Percentiles rank a stretch among this genome's conserved stretches.
These are phyloP conservation scores for Ascochyta fabae DNA, from an alignment of 2,329 filamentous ascomycete species.

Conservation along the genomic window DNA sequence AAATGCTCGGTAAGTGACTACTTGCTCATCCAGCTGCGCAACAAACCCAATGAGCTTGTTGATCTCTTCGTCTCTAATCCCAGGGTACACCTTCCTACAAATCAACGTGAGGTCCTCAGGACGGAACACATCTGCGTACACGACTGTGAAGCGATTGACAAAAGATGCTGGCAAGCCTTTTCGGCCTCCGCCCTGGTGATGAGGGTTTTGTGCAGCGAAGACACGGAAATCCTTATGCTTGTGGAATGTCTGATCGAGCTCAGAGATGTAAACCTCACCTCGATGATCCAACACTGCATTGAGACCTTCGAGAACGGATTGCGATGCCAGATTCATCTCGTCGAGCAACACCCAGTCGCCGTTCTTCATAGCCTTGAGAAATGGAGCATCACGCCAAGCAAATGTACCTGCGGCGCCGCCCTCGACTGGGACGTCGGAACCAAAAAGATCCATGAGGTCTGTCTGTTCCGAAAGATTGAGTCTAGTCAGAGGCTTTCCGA, in stretches of 20 bases:
- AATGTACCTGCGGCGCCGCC: constrained; percentile 91
- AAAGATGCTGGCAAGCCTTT: constrained; percentile 96
- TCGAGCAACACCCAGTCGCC: constrained; percentile 97
- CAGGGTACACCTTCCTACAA: constrained; percentile 77
- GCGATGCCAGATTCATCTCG: constrained; percentile 98
- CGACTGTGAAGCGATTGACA: constrained; percentile 96
- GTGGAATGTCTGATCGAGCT: constrained; percentile 92
- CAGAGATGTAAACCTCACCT: constrained; percentile 93
- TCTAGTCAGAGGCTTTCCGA: constrained; percentile 82
- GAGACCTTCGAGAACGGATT: constrained; percentile 92
- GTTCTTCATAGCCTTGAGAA: constrained; percentile 93
- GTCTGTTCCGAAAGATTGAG: constrained; percentile 99
- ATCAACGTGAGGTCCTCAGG: constrained; percentile 82
- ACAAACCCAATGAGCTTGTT: constrained; percentile 78
- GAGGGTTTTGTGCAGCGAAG: constrained; percentile 96
- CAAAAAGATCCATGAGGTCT: constrained; percentile 95
- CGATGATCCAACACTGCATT: constrained; percentile 97
- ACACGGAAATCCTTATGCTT: constrained; percentile 89
- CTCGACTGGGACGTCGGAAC: constrained; percentile 93
- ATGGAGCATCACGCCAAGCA: constrained; percentile 93
- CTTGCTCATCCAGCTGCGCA: constrained; percentile 75
- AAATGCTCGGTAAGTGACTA: constrained; percentile 63
- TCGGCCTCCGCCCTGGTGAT: constrained; percentile 93
- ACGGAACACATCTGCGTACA: constrained; percentile 91
- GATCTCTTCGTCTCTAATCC: constrained; percentile 65